These are phyloP conservation scores for Tolypocladium endophyticum DNA, from an alignment of 2,329 filamentous ascomycete species.

Conservation along the genomic window DNA sequence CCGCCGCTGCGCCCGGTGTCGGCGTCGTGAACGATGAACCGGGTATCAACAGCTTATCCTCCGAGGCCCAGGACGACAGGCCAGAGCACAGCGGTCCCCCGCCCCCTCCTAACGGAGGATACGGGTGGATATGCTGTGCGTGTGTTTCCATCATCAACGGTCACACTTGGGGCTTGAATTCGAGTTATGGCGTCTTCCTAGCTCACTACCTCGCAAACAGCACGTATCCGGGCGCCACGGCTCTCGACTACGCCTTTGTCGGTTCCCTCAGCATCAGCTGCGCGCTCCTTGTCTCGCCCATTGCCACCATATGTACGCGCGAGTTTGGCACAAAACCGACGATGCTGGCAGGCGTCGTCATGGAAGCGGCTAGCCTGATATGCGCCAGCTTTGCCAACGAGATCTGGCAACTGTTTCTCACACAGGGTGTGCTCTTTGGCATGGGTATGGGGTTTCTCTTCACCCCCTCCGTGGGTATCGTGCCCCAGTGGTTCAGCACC, in stretches of 20 bases:
- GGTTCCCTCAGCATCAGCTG: slow-evolving; percentile 32
- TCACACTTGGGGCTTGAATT: slow-evolving; percentile 67
- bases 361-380: slow-evolving; percentile 56
- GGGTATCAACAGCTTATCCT: background rate
- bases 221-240: slow-evolving; percentile 50
- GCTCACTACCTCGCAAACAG: slow-evolving; percentile 46
- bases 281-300: slow-evolving; percentile 57
- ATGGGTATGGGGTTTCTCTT: slow-evolving; percentile 69
- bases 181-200: slow-evolving; percentile 38
- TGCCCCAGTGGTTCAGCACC: slow-evolving; percentile 66
- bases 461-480: slow-evolving; percentile 54
- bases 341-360: slow-evolving; percentile 51
- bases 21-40: background rate
- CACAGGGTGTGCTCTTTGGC: slow-evolving; percentile 69
- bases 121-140: slow-evolving; percentile 34
- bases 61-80: background rate
- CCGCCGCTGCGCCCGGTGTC: background rate
- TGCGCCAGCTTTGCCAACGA: slow-evolving; percentile 57
- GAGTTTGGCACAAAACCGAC: slow-evolving; percentile 52
- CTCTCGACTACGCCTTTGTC: slow-evolving; percentile 67
- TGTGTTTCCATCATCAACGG: slow-evolving; percentile 44
- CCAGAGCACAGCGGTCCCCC: slow-evolving; percentile 6
- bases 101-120: slow-evolving; percentile 48
- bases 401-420: slow-evolving; percentile 68
- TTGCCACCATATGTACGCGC: slow-evolving; percentile 52